Percentiles rank a stretch among this genome's conserved stretches.
Conservation (phyloP, 129 eudicot genomes). For the Ambrosia artemisiifolia region DNA sequence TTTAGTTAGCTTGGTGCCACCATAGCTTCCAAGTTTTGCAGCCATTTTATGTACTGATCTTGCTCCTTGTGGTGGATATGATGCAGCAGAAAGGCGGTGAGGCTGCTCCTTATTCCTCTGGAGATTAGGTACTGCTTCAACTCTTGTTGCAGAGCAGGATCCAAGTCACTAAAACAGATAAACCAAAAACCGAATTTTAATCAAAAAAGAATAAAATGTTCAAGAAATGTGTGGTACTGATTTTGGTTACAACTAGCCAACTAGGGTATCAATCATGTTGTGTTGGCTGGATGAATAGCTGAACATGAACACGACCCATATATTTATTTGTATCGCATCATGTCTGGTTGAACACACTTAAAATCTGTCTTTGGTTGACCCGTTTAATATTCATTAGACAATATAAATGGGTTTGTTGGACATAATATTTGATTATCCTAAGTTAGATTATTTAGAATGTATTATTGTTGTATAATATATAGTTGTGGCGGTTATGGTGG, state of each 20-base stretch:
- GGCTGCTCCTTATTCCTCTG: conserved; percentile 58
- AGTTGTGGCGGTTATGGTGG: no score
- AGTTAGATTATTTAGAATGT: no score
- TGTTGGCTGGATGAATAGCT: no score
- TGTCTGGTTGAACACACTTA: no score
- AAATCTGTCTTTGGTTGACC: no score
- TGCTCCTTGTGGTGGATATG: conserved; percentile 82
- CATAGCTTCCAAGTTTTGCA: conserved; percentile 54
- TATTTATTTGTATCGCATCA: no score
- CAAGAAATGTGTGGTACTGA: background rate
- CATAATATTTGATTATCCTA: no score
- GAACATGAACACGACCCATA: no score
- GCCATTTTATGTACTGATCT: conserved; percentile 65
- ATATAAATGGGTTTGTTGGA: no score
- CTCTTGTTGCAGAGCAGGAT: conserved; percentile 57
- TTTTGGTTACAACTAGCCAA: background rate
- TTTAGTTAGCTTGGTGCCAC: conserved; percentile 17
- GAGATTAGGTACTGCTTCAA: conserved; percentile 61
- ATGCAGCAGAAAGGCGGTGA: conserved; percentile 52
- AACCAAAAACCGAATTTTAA: background rate
- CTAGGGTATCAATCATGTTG: no score
- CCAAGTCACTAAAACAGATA: conserved; percentile 47
- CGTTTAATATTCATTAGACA: no score
- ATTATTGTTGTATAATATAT: no score
- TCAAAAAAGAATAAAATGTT: background rate